Conservation (phyloP, 2,329 filamentous ascomycete genomes). For the Domatiomyces globalis region DNA sequence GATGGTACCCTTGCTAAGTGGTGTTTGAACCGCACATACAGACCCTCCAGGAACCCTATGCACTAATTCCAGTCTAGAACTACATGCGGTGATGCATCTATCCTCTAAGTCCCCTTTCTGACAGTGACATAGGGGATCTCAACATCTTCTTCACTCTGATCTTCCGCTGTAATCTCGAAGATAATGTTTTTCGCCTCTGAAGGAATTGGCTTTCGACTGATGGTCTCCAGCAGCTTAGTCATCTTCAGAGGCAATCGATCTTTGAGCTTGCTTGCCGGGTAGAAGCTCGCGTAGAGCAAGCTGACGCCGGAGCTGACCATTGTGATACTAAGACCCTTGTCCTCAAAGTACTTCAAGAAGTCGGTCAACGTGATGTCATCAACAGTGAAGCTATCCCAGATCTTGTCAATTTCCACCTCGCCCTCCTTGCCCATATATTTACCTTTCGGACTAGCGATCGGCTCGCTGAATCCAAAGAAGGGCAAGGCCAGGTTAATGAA, state of each 20-base stretch:
- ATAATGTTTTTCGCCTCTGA: constrained; percentile 89
- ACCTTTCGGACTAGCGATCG: constrained; percentile 84
- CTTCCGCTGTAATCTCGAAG: constrained; percentile 89
- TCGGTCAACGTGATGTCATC: constrained; percentile 71
- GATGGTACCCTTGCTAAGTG: not conserved
- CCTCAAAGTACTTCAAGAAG: constrained; percentile 68
- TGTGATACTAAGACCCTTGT: constrained; percentile 64
- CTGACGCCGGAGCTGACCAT: constrained; percentile 98
- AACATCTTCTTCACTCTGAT: constrained; percentile 78
- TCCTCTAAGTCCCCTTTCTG: constrained; percentile 36
- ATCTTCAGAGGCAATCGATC: constrained; percentile 72
- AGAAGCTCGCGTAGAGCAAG: constrained; percentile 87
- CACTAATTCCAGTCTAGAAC: not conserved
- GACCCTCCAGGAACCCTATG: not conserved
- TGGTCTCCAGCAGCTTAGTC: constrained; percentile 71
- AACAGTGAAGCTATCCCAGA: constrained; percentile 90
- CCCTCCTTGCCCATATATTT: constrained; percentile 68
- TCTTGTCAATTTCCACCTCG: constrained; percentile 77
- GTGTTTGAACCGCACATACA: not conserved
- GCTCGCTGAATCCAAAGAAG: constrained; percentile 97
- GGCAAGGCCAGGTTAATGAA: constrained; percentile 93
- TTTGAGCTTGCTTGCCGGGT: constrained; percentile 66
- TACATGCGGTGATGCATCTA: not conserved
- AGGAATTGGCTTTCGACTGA: constrained; percentile 85
- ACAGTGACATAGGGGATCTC: constrained; percentile 96